Percentiles rank a stretch among this genome's conserved stretches.
phyloP scores from a whole-genome alignment of 768 basidiomycete genomes.

The Pleurotus pulmonarius region DNA sequence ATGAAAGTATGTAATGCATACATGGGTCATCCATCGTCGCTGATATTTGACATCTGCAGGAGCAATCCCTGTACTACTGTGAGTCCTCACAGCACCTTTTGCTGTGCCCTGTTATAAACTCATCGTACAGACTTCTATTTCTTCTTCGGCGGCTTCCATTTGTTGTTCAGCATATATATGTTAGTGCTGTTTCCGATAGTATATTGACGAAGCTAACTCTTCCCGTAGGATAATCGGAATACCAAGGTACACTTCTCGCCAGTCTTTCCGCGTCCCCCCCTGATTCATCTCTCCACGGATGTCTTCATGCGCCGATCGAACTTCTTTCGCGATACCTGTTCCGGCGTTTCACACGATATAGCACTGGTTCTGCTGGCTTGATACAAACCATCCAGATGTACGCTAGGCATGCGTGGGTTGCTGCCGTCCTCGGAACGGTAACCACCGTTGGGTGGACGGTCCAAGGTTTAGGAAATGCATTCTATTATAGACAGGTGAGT shows the following conservation, averaged over 20 bases:
- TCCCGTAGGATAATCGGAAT: constrained; percentile 84
- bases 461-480: constrained; percentile 79
- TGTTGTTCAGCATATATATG: constrained; percentile 92
- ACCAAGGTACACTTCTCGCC: constrained; percentile 52
- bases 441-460: constrained; percentile 85
- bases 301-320: neutral
- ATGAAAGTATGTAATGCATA: constrained; percentile 67
- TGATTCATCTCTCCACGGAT: neutral
- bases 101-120: constrained; percentile 17
- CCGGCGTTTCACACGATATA: constrained; percentile 27
- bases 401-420: constrained; percentile 63
- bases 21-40: neutral
- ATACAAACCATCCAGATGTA: constrained; percentile 90
- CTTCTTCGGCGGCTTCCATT: constrained; percentile 94
- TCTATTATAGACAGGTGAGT: constrained; percentile 74
- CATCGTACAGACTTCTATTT: constrained; percentile 80
- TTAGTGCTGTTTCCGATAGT: constrained; percentile 31
- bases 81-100: constrained; percentile 21
- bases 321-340: constrained; percentile 13
- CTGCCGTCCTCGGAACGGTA: constrained; percentile 77
- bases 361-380: constrained; percentile 92
- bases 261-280: neutral
- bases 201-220: constrained; percentile 20
- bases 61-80: constrained; percentile 94
- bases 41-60: constrained; percentile 39